Evolutionary conservation across 768 basidiomycete genomes (phyloP), one percentile per base, ranked within the genome.

Genomic region (Boletus bicolor): DNA sequence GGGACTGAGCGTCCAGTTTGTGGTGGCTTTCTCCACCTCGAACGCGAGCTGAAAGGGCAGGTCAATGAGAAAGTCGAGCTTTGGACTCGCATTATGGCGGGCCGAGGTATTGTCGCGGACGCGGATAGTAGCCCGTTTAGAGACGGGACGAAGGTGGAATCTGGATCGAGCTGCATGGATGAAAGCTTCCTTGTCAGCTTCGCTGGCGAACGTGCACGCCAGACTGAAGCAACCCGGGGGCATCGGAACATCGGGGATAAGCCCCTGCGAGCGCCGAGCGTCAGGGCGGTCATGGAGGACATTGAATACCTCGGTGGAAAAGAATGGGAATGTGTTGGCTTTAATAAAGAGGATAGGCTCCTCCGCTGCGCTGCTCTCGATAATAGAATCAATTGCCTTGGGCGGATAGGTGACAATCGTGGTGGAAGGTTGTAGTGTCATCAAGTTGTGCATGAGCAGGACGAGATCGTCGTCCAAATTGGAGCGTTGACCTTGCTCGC

Each of bases 11-110:
- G 69, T 56, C 46, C 64, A 65, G 44, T 61, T 68, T 36, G 57
- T 54, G n/a, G 74, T 46, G 0, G 74, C 73, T 49, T 76, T 76
- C 30, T 76, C 73, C 6, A 73, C 60, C 47, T 75, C 73, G 44
- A 76, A 76, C 14, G 71, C 75, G 15, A 77, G 64, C 34, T 64
- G 60, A 43, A 76, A 76, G 5, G 67, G 63, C 5, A 77, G 44
- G 1, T 56, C 49, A 3, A 43, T 19, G 38, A 77, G 62, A 44
- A 70, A 46, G 21, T 68, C 58, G 19, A 77, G 57, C 14, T 45
- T 28, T 24, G 17, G 38, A 9, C 57, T 8, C 11, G 62, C 37
- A 34, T 42, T 45, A 8, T 45, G 24, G 10, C 32, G 32, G 28
- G 53, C 44, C 36, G 63, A 58, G 21, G 28, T 48, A 54, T 66